Evolutionary conservation across 768 basidiomycete genomes (phyloP), one percentile per base, ranked within the genome.

Genomic region (Pleurotus salmoneostramineus): DNA sequence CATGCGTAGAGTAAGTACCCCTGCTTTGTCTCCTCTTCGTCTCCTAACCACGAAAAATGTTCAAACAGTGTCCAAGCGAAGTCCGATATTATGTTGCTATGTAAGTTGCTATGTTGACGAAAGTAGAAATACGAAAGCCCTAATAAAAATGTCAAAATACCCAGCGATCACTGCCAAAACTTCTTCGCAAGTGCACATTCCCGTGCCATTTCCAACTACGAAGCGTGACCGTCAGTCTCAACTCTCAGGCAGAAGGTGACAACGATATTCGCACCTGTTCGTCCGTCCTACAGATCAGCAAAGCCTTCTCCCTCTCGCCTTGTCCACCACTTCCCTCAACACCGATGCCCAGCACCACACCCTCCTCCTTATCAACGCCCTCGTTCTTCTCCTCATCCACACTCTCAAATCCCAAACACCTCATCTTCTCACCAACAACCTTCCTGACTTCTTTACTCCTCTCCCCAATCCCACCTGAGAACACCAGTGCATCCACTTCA

Each of bases 381-480:
- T 58, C 61, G 55, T 87, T 88, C 66, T 78, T 82, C 57, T 59
- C 66, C 5, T 66, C 64, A 50, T 85, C 80, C 8, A 91, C 69
- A 0, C 60, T 57, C 31, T 75, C 71, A 58, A 85, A 87, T 1
- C 91, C 92, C 45, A 95, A 67, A 71, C 83, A 89, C 14, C 54
- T 63, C 12, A 88, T 72, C 35, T 78, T 74, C 36, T 77, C 68
- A 3, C 78, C 77, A 14, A 95, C 74, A 15, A 82, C 81, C 42
- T 72, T 66, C 43, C 94, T 72, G 56, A 98, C 70, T 62, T 82
- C 77, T 14, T 71, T 74, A 59, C 85, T 83, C 62, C 77, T 79
- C 71, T 97, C 95, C 0, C 95, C 95, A 54, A 97, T 92, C 0
- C 93, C 93, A 3, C 94, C 93, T 0, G 90, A 80, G 68, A 95